Evolutionary conservation across 2,329 filamentous ascomycete genomes (phyloP).

Genomic region (Scytalidium sp.): DNA sequence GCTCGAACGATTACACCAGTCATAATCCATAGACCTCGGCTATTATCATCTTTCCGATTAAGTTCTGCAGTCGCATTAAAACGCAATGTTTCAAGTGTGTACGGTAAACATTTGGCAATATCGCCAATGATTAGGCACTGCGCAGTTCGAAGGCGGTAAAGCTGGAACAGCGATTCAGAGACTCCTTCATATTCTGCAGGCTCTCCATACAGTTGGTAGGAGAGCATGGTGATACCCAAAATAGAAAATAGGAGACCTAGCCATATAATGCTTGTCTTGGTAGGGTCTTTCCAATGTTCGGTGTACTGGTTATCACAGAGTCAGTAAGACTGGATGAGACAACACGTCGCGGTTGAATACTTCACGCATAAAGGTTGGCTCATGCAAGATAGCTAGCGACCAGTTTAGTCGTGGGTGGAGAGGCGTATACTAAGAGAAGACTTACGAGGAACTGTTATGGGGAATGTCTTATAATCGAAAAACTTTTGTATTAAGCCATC

Average conservation of each 20-base stretch:
- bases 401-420: background rate
- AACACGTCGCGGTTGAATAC: slow-evolving; percentile 45
- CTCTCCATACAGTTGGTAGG: slow-evolving; percentile 72
- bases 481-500: slow-evolving; percentile 22
- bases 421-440: background rate
- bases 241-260: slow-evolving; percentile 74
- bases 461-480: slow-evolving; percentile 24
- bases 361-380: slow-evolving; percentile 77
- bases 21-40: slow-evolving; percentile 46
- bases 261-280: slow-evolving; percentile 71
- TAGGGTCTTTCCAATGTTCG: slow-evolving; percentile 65
- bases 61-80: slow-evolving; percentile 73
- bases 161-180: slow-evolving; percentile 51
- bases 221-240: slow-evolving; percentile 71
- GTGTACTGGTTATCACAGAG: slow-evolving; percentile 39
- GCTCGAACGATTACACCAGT: slow-evolving; percentile 49
- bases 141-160: slow-evolving; percentile 68
- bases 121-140: slow-evolving; percentile 75
- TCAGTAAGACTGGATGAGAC: slow-evolving; percentile 66
- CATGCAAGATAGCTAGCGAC: slow-evolving; percentile 65
- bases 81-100: slow-evolving; percentile 72
- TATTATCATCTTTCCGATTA: slow-evolving; percentile 66
- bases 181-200: slow-evolving; percentile 67
- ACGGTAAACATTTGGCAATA: slow-evolving; percentile 68
- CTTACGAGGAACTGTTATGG: slow-evolving; percentile 23